Evolutionary conservation across 148 eudicot genomes (phyloP).

Genomic region (Polygonum maritimum): DNA sequence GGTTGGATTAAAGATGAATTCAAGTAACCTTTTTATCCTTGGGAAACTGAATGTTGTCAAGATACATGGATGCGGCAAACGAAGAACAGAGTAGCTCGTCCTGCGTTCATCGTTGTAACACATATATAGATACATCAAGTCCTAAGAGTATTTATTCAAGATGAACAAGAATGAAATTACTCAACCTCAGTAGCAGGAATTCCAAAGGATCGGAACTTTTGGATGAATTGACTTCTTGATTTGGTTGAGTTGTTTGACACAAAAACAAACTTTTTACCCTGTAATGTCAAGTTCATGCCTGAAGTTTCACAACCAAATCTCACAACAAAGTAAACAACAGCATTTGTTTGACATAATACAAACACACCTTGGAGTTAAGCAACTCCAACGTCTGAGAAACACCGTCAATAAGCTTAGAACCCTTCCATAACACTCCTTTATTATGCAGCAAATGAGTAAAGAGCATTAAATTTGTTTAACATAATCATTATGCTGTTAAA

Average conservation of each 20-base stretch:
- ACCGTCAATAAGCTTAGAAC: slow-evolving; percentile 75
- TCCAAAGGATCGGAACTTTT: slow-evolving; percentile 73
- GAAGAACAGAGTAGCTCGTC: slow-evolving; percentile 86
- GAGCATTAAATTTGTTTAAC: not conserved
- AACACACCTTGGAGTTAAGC: slow-evolving; percentile 58
- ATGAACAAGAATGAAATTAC: not conserved
- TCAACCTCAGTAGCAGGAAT: slow-evolving; percentile 63
- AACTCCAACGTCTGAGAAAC: slow-evolving; percentile 53
- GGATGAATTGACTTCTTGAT: slow-evolving; percentile 63
- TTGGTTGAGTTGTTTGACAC: slow-evolving; percentile 90
- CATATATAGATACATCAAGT: not conserved
- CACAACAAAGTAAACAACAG: not conserved
- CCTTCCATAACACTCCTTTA: slow-evolving; percentile 72
- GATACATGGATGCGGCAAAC: slow-evolving; percentile 82
- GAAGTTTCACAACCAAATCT: not conserved
- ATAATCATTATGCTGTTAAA: not conserved
- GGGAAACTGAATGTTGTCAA: slow-evolving; percentile 54
- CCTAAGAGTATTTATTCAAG: not conserved
- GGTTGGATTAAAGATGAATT: not conserved
- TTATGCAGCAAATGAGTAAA: not conserved
- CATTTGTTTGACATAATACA: no score
- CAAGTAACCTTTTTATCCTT: slow-evolving; percentile 56
- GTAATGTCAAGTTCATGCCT: not conserved
- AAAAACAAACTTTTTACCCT: slow-evolving; percentile 77
- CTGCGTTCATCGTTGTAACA: slow-evolving; percentile 22